phyloP scores from a whole-genome alignment of 805 yeast genomes.

The Wickerhamiella parazyma region DNA sequence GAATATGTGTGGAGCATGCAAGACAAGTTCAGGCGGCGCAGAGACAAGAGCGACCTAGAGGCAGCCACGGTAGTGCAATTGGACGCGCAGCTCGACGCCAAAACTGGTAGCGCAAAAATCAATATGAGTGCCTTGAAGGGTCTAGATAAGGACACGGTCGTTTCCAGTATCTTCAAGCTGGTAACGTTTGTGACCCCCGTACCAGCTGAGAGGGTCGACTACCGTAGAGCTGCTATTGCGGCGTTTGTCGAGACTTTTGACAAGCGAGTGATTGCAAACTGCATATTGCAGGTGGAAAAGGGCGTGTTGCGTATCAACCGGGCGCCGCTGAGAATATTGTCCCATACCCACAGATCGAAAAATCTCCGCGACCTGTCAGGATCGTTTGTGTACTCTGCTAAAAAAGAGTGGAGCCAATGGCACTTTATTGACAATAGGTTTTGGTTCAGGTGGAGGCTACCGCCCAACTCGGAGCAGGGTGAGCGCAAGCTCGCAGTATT shows the following conservation, averaged over 20 bases:
- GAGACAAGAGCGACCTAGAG: slow-evolving; percentile 3
- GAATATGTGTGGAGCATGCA: background rate
- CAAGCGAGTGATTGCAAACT: background rate
- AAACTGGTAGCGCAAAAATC: slow-evolving; percentile 10
- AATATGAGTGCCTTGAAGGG: background rate
- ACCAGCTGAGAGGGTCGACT: slow-evolving; percentile 7
- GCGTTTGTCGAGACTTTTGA: background rate
- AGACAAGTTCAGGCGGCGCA: slow-evolving; percentile 3
- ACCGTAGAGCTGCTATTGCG: slow-evolving; percentile 9
- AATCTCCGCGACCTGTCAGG: too few relatives aligned
- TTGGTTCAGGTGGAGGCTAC: slow-evolving; percentile 17
- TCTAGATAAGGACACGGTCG: background rate
- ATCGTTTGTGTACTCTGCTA: slow-evolving; percentile 7
- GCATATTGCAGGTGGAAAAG: background rate
- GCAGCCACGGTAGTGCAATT: slow-evolving; percentile 4
- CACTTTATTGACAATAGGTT: slow-evolving; percentile 16
- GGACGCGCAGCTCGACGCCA: slow-evolving; percentile 1
- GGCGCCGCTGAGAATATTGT: background rate
- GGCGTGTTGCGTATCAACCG: slow-evolving; percentile 4
- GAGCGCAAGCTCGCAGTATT: background rate
- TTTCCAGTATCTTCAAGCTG: slow-evolving; percentile 11
- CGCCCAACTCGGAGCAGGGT: background rate
- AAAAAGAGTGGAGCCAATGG: slow-evolving; percentile 16
- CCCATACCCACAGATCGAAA: too few relatives aligned
- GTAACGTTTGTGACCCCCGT: slow-evolving; percentile 14